These are phyloP conservation scores for Huntiella moniliformis DNA, from an alignment of 2,329 filamentous ascomycete species.

Conservation along the genomic window DNA sequence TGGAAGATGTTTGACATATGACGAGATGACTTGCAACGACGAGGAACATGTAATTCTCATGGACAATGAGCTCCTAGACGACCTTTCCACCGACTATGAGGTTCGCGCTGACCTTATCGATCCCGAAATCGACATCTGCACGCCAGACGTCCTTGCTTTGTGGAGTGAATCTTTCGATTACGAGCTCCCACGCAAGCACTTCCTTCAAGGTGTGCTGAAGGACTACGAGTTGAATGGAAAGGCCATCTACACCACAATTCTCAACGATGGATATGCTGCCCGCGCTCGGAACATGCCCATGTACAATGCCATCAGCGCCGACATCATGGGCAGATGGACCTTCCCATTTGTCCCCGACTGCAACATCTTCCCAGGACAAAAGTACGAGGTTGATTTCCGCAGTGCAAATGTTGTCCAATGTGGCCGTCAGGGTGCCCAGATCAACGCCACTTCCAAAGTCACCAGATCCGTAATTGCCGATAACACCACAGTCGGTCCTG, in stretches of 20 bases:
- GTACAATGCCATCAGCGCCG: conserved; percentile 75
- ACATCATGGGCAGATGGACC: conserved; percentile 73
- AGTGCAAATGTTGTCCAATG: conserved; percentile 33
- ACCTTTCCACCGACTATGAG: conserved; percentile 53
- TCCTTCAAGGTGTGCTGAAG: conserved; percentile 80
- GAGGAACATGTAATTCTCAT: conserved; percentile 48
- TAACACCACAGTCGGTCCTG: conserved; percentile 55
- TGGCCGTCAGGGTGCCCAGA: conserved; percentile 41
- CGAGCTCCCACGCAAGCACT: conserved; percentile 72
- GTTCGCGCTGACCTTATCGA: conserved; percentile 79
- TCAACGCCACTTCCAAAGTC: conserved; percentile 54
- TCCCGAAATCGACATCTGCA: conserved; percentile 92
- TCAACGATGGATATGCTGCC: conserved; percentile 68
- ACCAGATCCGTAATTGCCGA: conserved; percentile 58
- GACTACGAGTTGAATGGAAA: conserved; percentile 96
- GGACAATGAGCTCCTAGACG: conserved; percentile 60
- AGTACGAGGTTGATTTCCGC: conserved; percentile 48
- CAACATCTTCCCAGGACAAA: conserved; percentile 62
- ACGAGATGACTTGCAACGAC: conserved; percentile 61
- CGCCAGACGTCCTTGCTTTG: conserved; percentile 78
- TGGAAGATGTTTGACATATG: conserved; percentile 77
- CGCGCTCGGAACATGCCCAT: conserved; percentile 70
- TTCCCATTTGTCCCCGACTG: conserved; percentile 80
- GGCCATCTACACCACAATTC: conserved; percentile 80
- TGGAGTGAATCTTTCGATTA: conserved; percentile 99